These are phyloP conservation scores for Cytospora leucostoma DNA, from an alignment of 2,329 filamentous ascomycete genomes.

Conservation along the genomic window DNA sequence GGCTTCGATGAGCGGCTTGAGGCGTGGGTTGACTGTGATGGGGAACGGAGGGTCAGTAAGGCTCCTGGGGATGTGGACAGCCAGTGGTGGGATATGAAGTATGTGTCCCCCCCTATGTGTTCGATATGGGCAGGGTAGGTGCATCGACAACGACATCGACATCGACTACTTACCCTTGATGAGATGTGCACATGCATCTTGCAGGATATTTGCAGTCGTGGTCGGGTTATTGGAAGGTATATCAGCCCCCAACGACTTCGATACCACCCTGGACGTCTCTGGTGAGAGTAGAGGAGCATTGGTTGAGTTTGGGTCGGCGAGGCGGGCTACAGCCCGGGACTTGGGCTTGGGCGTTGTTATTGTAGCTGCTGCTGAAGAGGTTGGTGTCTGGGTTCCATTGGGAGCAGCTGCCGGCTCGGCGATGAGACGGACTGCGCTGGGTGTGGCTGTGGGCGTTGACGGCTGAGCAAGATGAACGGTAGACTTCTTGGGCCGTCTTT, in stretches of 20 bases:
- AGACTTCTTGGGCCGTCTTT: conserved; percentile 32
- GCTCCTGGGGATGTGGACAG: neutral
- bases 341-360: conserved; percentile 38
- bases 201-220: conserved; percentile 72
- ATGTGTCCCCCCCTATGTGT: neutral
- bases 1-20: conserved; percentile 71
- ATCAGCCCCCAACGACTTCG: conserved; percentile 24
- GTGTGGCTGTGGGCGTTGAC: conserved; percentile 47
- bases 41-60: neutral
- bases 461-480: conserved; percentile 34
- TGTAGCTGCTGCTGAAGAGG: conserved; percentile 19
- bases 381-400: conserved; percentile 7
- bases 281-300: conserved; percentile 74
- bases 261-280: conserved; percentile 60
- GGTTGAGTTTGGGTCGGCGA: conserved; percentile 64
- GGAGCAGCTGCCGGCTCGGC: conserved; percentile 34
- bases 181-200: conserved; percentile 74
- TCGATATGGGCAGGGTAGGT: neutral
- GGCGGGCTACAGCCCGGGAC: conserved; percentile 49
- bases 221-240: conserved; percentile 27
- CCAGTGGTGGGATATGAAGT: neutral
- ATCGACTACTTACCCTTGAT: conserved; percentile 43
- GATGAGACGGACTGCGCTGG: conserved; percentile 46
- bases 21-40: conserved; percentile 62
- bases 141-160: too few species aligned